Conservation (phyloP, 768 basidiomycete genomes). For the Mycena alexandri region DNA sequence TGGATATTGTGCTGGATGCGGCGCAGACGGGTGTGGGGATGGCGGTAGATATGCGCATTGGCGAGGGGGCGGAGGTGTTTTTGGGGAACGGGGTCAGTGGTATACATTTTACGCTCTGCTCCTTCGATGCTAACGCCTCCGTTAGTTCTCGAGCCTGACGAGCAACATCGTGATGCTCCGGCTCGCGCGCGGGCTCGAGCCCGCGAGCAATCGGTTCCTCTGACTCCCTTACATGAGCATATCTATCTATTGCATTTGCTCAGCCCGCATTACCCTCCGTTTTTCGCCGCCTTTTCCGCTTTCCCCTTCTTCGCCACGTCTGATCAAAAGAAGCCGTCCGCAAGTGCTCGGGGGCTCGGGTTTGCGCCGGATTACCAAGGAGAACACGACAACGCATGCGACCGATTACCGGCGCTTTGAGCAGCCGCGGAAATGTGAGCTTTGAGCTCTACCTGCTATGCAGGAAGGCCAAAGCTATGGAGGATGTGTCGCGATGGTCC, state of each 20-base stretch:
- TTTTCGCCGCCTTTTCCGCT: no score
- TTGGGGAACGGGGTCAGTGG: conserved; percentile 51
- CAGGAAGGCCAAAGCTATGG: no score
- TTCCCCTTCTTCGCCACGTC: no score
- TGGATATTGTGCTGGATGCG: conserved; percentile 55
- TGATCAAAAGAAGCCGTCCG: no score
- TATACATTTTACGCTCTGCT: background rate
- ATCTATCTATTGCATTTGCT: background rate
- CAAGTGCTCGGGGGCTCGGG: no score
- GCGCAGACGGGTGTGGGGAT: conserved; percentile 54
- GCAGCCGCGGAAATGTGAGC: no score
- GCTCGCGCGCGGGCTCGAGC: conserved; percentile 38
- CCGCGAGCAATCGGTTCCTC: conserved; percentile 36
- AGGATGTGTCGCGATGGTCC: no score
- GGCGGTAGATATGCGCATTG: conserved; percentile 61
- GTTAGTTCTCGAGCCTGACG: conserved; percentile 52
- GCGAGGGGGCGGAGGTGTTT: conserved; percentile 56
- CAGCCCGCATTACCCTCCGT: background rate
- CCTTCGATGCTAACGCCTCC: background rate
- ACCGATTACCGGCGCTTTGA: no score
- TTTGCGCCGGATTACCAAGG: no score
- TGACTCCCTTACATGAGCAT: background rate
- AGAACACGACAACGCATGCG: no score
- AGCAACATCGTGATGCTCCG: conserved; percentile 56
- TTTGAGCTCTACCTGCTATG: no score